These are phyloP conservation scores for Centella asiatica DNA, from an alignment of 129 eudicot species.

Conservation along the genomic window DNA sequence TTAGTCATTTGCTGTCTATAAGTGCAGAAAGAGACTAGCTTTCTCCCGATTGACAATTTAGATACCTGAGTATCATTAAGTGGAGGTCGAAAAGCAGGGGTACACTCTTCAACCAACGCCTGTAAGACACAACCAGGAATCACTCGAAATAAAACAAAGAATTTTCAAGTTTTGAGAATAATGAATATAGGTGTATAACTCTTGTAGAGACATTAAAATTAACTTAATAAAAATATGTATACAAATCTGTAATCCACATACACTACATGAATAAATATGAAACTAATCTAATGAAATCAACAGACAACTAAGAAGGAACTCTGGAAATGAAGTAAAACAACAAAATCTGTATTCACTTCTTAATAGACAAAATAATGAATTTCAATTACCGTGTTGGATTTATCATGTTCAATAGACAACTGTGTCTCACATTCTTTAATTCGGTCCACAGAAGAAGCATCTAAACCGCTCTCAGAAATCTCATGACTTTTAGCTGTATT, in stretches of 20 bases:
- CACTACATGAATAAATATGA: too few relatives aligned
- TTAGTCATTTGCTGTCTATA: background rate
- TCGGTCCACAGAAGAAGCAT: slow-evolving; percentile 13
- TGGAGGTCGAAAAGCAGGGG: slow-evolving; percentile 58
- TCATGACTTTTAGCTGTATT: slow-evolving; percentile 13
- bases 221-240: background rate
- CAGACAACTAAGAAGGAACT: background rate
- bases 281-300: background rate
- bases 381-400: slow-evolving; percentile 26
- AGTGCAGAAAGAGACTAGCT: background rate
- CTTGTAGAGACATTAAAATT: background rate
- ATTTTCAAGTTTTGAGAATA: background rate
- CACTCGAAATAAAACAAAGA: background rate
- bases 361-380: background rate
- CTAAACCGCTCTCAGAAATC: slow-evolving; percentile 14
- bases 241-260: too few relatives aligned
- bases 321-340: background rate
- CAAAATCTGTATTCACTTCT: background rate
- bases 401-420: slow-evolving; percentile 18
- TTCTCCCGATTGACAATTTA: background rate
- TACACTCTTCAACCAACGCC: slow-evolving; percentile 41
- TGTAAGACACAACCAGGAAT: slow-evolving; percentile 22
- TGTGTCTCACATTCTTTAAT: slow-evolving; percentile 18
- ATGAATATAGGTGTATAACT: background rate
- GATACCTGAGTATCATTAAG: slow-evolving; percentile 75